Base-by-base conservation (phyloP, 495 filamentous ascomycete species). In the Cudoniella acicularis region DNA sequence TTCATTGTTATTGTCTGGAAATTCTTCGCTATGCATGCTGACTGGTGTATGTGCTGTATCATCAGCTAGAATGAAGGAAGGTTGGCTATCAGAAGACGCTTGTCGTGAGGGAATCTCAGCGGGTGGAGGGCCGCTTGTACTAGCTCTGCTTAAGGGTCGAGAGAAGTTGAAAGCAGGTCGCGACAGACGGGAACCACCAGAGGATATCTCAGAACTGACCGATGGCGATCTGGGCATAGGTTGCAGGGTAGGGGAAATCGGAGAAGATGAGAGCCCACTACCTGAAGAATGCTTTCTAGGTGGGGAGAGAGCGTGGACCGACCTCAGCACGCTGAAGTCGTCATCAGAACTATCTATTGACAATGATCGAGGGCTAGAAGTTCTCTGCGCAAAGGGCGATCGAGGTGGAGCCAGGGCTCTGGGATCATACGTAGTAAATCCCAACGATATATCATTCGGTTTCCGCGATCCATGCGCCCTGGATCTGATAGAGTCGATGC, bases 161-260 rank as follows among this genome's bases (percentile, higher is more conserved):
- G 94, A 97, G 71, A 98, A 98, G 70, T 98, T 98, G 69, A 92
- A 93, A 1, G 88, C 79, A 1, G 90, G 88, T 26, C 88, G 83
- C 1, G 86, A 83, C 26, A 89, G 76, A 18, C 76, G 72, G n/a
- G 77, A 76, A 17, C 86, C 83, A 64, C 59, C 72, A 52, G 70
- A 70, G 45, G 81, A 83, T 27, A 81, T 81, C 52, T 96, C 90
- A 1, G 92, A 97, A 62, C 83, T 86, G 43, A 92, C 74, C 0
- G 91, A 96, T 3, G 91, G 90, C 10, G 92, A 95, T 47, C 91
- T 83, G 55, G 73, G 82, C 70, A 76, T 79, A 47, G 67, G 72
- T 59, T 64, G 64, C 59, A 64, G 69, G 62, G 72, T 77, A 0
- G 87, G 83, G 49, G 87, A 87, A 62, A 85, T 80, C 20, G 84